Evolutionary conservation across 1,284 basidiomycete genomes (phyloP).

Genomic region (Pseudozyma pruni): DNA sequence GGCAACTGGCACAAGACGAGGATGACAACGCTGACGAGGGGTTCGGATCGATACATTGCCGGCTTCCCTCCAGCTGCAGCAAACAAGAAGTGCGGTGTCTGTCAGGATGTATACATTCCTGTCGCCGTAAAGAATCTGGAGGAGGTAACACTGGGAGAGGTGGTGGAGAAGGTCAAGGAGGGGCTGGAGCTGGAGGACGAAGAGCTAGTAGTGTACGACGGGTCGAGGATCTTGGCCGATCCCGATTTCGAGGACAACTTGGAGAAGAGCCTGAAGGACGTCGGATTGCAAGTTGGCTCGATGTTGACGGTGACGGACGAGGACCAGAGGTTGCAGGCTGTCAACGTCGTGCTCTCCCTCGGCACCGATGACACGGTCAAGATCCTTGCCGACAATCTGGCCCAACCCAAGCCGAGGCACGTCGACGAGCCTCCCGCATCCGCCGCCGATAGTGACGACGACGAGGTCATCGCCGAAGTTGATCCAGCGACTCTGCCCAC

Average conservation of each 20-base stretch:
- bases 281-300: slow-evolving; percentile 77
- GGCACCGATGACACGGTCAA: slow-evolving; percentile 5
- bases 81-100: slow-evolving; percentile 77
- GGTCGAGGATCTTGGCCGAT: slow-evolving; percentile 81
- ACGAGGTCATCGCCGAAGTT: not conserved
- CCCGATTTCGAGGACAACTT: slow-evolving; percentile 89
- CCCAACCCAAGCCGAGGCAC: slow-evolving; percentile 10
- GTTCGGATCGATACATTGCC: slow-evolving; percentile 38
- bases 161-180: slow-evolving; percentile 74
- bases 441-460: slow-evolving; percentile 4
- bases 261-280: slow-evolving; percentile 77
- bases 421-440: not conserved
- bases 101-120: slow-evolving; percentile 83
- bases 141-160: slow-evolving; percentile 76
- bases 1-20: slow-evolving; percentile 37
- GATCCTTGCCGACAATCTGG: slow-evolving; percentile 7
- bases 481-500: slow-evolving; percentile 1
- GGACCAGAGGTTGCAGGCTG: slow-evolving; percentile 69
- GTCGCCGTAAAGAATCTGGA: slow-evolving; percentile 75
- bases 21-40: slow-evolving; percentile 46
- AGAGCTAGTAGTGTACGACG: slow-evolving; percentile 74
- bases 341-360: slow-evolving; percentile 53
- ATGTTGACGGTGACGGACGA: slow-evolving; percentile 89
- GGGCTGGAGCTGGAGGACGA: slow-evolving; percentile 69
- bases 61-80: slow-evolving; percentile 31